A percentile compares a stretch with the other conserved stretches of the same genome.
Evolutionary conservation across 768 basidiomycete species (phyloP).

Genomic region (Russula lepida): DNA sequence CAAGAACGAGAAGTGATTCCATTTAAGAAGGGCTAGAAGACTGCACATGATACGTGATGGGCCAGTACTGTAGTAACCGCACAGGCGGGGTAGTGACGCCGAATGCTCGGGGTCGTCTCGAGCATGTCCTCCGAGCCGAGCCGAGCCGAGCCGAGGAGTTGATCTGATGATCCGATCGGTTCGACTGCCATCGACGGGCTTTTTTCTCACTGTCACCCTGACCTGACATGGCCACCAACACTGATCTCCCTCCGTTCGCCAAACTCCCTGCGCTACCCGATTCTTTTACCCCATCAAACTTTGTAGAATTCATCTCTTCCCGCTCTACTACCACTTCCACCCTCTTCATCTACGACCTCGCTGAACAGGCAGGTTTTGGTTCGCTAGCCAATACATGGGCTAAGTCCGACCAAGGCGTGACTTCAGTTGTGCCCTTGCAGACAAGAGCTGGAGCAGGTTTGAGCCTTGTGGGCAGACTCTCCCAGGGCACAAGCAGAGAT

Average conservation of each 20-base stretch:
- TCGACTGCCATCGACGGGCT: background rate
- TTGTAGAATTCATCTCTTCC: constrained; percentile 64
- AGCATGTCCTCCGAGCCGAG: no score
- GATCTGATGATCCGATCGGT: background rate
- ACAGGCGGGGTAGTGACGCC: no score
- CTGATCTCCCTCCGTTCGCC: constrained; percentile 27
- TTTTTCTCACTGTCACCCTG: constrained; percentile 26
- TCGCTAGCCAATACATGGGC: constrained; percentile 61
- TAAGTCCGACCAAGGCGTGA: constrained; percentile 33
- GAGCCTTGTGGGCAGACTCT: constrained; percentile 67
- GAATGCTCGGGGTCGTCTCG: no score
- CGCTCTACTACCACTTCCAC: constrained; percentile 47
- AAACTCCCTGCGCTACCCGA: constrained; percentile 6
- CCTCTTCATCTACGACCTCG: constrained; percentile 77
- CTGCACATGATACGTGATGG: background rate
- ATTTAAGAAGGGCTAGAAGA: background rate
- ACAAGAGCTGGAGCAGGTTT: constrained; percentile 81
- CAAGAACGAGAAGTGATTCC: background rate
- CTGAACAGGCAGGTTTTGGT: constrained; percentile 79
- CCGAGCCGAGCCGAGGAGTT: no score
- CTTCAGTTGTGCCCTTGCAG: constrained; percentile 62
- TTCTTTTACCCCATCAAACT: constrained; percentile 45
- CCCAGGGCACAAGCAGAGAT: constrained; percentile 69
- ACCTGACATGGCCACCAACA: constrained; percentile 31
- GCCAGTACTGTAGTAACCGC: background rate